Evolutionary conservation across 1,284 basidiomycete genomes (phyloP).

Genomic region (Boletus semigastroideus): DNA sequence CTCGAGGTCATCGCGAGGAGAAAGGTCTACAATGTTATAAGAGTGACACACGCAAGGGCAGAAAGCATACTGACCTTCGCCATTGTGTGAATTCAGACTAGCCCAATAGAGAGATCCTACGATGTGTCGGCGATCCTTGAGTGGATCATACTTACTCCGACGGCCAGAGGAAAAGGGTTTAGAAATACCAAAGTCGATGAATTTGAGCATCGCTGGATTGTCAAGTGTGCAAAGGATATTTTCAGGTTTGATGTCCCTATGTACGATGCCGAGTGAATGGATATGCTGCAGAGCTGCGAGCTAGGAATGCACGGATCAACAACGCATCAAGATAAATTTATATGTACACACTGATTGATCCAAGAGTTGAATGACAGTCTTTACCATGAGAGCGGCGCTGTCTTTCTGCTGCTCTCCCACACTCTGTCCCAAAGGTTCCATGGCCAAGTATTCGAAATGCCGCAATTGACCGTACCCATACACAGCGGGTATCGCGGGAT

Average conservation of each 20-base stretch:
- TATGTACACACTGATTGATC: neutral
- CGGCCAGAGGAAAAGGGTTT: neutral
- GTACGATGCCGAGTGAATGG: neutral
- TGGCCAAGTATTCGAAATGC: conserved; percentile 1
- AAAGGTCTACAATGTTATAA: neutral
- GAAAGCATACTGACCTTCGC: neutral
- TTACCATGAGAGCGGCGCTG: neutral
- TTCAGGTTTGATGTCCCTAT: conserved; percentile 1
- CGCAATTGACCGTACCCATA: neutral
- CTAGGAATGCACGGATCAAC: neutral
- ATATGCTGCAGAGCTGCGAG: neutral
- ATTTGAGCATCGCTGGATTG: neutral
- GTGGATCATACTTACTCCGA: neutral
- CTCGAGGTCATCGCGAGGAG: conserved; percentile 2
- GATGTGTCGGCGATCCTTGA: neutral
- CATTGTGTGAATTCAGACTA: conserved; percentile 3
- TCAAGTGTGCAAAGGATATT: conserved; percentile 1
- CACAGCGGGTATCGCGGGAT: neutral
- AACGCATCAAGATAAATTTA: neutral
- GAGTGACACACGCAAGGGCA: neutral
- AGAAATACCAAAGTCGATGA: conserved; percentile 1
- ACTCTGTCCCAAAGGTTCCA: neutral
- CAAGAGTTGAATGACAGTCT: neutral
- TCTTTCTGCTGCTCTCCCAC: neutral
- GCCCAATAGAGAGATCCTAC: conserved; percentile 1